phyloP scores from a whole-genome alignment of 768 basidiomycete species.

The Cubamyces lactineus region DNA sequence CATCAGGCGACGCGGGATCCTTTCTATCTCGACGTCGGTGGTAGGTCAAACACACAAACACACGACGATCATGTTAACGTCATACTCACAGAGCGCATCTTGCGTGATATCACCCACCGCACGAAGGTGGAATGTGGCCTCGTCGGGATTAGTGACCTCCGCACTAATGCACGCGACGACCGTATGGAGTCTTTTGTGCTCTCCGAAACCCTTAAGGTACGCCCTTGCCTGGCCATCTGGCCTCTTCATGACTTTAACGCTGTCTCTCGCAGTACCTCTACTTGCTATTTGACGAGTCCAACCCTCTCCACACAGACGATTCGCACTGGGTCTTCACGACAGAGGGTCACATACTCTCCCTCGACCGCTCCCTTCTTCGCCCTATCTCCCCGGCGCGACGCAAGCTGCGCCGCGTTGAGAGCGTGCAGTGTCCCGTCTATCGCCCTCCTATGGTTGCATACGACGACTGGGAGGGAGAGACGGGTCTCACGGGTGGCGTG shows the following conservation, averaged over 20 bases:
- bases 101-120: conserved; percentile 73
- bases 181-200: conserved; percentile 98
- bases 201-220: conserved; percentile 88
- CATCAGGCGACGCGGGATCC: conserved; percentile 75
- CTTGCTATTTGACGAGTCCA: conserved; percentile 88
- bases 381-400: conserved; percentile 61
- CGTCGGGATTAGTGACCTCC: conserved; percentile 78
- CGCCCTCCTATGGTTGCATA: conserved; percentile 44
- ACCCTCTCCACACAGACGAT: conserved; percentile 71
- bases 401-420: conserved; percentile 63
- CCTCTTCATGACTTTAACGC: not conserved
- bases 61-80: not conserved
- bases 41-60: conserved; percentile 1
- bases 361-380: conserved; percentile 58
- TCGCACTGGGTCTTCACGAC: conserved; percentile 93
- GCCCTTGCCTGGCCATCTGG: conserved; percentile 9
- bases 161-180: conserved; percentile 79
- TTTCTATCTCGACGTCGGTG: conserved; percentile 88
- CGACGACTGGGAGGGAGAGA: conserved; percentile 36
- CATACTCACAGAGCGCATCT: conserved; percentile 57
- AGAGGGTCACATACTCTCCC: conserved; percentile 86
- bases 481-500: conserved; percentile 68
- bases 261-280: conserved; percentile 75
- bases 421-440: conserved; percentile 78
- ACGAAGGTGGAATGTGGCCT: conserved; percentile 88